Conservation (phyloP, 192 early-diverging fungal species). For the Rhizoclosmatium globosum region DNA sequence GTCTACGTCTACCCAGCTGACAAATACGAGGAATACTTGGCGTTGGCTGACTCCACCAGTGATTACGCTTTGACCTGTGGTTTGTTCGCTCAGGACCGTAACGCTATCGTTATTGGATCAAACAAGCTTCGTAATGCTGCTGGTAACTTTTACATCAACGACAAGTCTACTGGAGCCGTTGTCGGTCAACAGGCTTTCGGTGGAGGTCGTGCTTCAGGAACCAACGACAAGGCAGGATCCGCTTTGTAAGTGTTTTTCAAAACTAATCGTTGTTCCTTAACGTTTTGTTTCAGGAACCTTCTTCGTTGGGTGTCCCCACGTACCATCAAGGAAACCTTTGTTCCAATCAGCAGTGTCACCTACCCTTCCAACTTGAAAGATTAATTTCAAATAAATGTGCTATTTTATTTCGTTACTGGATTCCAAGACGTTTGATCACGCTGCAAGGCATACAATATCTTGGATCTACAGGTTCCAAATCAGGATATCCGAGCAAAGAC, state of each 20-base stretch:
- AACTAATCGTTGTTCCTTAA: background rate
- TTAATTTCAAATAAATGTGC: background rate
- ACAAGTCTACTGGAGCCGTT: conserved; percentile 97
- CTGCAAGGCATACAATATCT: conserved; percentile 79
- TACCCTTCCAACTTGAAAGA: conserved; percentile 87
- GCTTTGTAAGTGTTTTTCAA: conserved; percentile 56
- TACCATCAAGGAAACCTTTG: conserved; percentile 95
- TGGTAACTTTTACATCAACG: conserved; percentile 99
- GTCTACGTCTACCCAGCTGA: conserved; percentile 88
- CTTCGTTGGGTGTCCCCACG: conserved; percentile 92
- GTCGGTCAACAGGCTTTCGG: conserved; percentile 98
- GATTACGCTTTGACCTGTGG: conserved; percentile 91
- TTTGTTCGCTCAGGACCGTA: conserved; percentile 89
- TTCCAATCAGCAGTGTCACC: conserved; percentile 76
- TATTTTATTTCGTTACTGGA: conserved; percentile 18
- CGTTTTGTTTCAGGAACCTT: conserved; percentile 55
- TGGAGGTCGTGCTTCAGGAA: conserved; percentile 91
- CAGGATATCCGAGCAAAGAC: conserved; percentile 82
- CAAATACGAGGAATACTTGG: conserved; percentile 76
- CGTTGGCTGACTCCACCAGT: conserved; percentile 80
- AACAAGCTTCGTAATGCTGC: conserved; percentile 86
- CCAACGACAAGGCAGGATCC: conserved; percentile 98
- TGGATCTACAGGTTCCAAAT: conserved; percentile 83
- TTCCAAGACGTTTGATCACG: conserved; percentile 47
- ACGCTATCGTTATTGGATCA: conserved; percentile 74